Percentiles rank a stretch among this genome's conserved stretches.
Evolutionary conservation across 2,329 filamentous ascomycete genomes (phyloP).

Genomic region (Diaporthe amygdali): DNA sequence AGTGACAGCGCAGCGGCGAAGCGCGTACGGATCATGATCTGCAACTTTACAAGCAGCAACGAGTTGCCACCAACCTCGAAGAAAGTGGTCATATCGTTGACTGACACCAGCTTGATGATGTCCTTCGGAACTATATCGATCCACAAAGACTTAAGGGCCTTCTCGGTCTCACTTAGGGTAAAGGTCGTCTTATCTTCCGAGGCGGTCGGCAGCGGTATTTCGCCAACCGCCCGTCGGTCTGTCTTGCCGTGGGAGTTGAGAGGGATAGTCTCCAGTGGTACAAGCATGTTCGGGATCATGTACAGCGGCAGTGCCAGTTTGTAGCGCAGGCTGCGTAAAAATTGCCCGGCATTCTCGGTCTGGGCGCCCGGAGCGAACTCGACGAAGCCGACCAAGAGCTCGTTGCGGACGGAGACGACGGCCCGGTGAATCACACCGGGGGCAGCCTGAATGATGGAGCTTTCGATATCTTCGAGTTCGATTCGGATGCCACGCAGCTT

Average conservation of each 20-base stretch:
- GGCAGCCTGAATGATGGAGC: background rate
- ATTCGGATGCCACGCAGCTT: slow-evolving; percentile 42
- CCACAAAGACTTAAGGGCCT: slow-evolving; percentile 19
- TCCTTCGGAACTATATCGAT: slow-evolving; percentile 30
- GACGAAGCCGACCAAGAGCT: slow-evolving; percentile 14
- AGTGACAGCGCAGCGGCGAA: slow-evolving; percentile 40
- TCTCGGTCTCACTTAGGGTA: background rate
- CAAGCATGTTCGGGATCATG: slow-evolving; percentile 38
- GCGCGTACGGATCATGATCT: slow-evolving; percentile 35
- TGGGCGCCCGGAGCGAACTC: background rate
- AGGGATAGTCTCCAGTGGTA: slow-evolving; percentile 37
- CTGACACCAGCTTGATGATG: slow-evolving; percentile 17
- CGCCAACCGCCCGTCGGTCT: slow-evolving; percentile 35
- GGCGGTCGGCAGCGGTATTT: slow-evolving; percentile 31
- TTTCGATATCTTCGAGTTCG: slow-evolving; percentile 41
- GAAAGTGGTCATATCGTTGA: slow-evolving; percentile 44
- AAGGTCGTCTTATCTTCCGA: background rate
- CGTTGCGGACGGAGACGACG: slow-evolving; percentile 6
- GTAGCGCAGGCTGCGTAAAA: slow-evolving; percentile 25
- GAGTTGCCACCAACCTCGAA: slow-evolving; percentile 49
- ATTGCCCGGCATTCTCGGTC: background rate
- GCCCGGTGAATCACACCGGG: background rate
- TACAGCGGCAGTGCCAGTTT: slow-evolving; percentile 37
- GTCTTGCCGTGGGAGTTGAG: slow-evolving; percentile 37
- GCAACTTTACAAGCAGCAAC: slow-evolving; percentile 43